phyloP scores from a whole-genome alignment of 2,329 filamentous ascomycete species.

The Scytalidium lignicola region DNA sequence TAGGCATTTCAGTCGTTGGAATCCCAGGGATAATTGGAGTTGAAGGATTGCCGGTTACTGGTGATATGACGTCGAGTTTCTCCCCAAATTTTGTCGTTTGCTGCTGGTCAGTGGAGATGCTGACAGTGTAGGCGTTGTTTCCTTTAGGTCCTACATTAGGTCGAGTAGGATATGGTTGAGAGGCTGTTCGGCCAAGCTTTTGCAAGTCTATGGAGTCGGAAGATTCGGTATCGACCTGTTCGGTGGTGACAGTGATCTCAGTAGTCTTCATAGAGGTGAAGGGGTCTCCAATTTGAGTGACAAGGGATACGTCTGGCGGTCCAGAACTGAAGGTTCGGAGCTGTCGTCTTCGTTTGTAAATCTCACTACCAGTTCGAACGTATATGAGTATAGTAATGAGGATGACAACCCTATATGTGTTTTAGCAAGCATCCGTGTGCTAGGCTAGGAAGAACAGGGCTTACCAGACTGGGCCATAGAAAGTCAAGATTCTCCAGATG shows the following conservation, averaged over 20 bases:
- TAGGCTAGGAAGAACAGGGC: slow-evolving; percentile 11
- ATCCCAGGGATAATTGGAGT: not conserved
- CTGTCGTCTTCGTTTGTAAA: slow-evolving; percentile 61
- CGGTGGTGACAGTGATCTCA: slow-evolving; percentile 58
- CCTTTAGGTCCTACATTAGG: slow-evolving; percentile 3
- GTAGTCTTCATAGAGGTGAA: slow-evolving; percentile 51
- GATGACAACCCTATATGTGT: slow-evolving; percentile 51
- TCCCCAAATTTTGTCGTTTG: not conserved
- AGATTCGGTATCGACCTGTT: slow-evolving; percentile 29
- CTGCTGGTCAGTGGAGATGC: slow-evolving; percentile 4
- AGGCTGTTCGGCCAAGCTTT: slow-evolving; percentile 6
- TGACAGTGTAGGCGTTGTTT: slow-evolving; percentile 7
- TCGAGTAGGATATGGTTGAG: slow-evolving; percentile 7
- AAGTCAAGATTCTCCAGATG: slow-evolving; percentile 65
- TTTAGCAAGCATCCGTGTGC: slow-evolving; percentile 2
- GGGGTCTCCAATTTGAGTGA: slow-evolving; percentile 34
- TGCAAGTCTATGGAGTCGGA: slow-evolving; percentile 8
- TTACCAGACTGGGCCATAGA: slow-evolving; percentile 70
- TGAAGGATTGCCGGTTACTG: not conserved
- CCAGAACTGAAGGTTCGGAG: slow-evolving; percentile 45
- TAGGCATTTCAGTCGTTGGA: not conserved
- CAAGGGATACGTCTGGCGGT: slow-evolving; percentile 33
- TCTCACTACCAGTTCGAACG: slow-evolving; percentile 58
- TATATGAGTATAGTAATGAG: slow-evolving; percentile 60
- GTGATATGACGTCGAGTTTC: not conserved